Evolutionary conservation across 148 eudicot species (phyloP), one percentile per base, ranked within the genome.

Genomic region (Talinum fruticosum): DNA sequence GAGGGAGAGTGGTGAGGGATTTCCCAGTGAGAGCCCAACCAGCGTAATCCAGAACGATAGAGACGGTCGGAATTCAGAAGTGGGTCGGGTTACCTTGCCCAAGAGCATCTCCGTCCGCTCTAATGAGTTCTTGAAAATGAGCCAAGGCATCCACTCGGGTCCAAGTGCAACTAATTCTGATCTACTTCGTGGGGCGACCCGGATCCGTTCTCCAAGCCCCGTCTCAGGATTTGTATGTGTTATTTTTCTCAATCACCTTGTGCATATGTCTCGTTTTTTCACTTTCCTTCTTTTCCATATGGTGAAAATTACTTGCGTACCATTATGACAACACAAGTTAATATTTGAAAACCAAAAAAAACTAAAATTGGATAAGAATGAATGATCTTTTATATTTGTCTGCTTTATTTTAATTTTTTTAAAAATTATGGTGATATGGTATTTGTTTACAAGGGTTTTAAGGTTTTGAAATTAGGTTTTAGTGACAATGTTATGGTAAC

Each of bases 51-150:
- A 84, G 79, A 75, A 75, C 24, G 80, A 74, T 77, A 75, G 69
- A 70, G 85, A 68, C 30, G 51, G 66, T 34, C 30, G 19, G 19
- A 77, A 44, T 64, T 10, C 12, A 21, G 86, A 83, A 18, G 71
- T 8, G 53, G 77, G 82, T 57, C 76, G 91, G 54, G 91, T 89
- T 18, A 73, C 79, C 64, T 30, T 89, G 80, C 93, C 96, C 0
- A 91, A 91, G 82, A 91, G 96, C 72, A 91, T 91, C 19, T 89
- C 96, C 2, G 91, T 91, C 23, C 86, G 96, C 69, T 89, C 93
- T 24, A 87, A 75, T 74, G 89, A 82, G 38, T 89, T 80, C 78
- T 29, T 88, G 83, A 89, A 89, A 88, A 51, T 85, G 54, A 77
- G 32, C 72, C 80, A 75, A 4, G 75, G 69, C 69, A 45, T 47